Base-by-base conservation (phyloP, 345 rosid genomes). In the Aquilaria malaccensis region DNA sequence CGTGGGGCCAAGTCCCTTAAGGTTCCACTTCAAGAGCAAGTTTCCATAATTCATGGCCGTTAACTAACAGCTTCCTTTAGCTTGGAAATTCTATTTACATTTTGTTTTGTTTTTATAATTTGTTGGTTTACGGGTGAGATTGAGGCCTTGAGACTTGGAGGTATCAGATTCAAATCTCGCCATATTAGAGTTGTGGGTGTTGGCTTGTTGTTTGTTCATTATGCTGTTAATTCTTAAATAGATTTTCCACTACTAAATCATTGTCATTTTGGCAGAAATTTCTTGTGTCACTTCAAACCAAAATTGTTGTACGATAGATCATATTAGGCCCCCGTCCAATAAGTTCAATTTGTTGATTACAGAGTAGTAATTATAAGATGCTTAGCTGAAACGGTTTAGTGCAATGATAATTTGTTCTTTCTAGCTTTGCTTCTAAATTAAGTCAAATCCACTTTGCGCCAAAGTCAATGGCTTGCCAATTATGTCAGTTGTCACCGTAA, bases 401-500 rank as follows among this genome's bases (percentile, higher is more conserved):
- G 45, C 61, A 75, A 74, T 77, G 67, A 79, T 76, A 61, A 14
- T n/a, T 53, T 22, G 5, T 11, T 56, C 52, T 0, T 13, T 51
- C 41, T 52, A 71, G 70, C 77, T 63, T 78, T 66, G 81, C 79
- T 78, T 84, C 76, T 50, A 79, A 71, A 69, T 62, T 59, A 72
- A 72, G 49, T 51, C 70, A 62, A 22, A 32, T 22, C 22, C 22
- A 22, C 22, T 22, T 22, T 22, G 22, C 1, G 22, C 22, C 22
- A 0, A 22, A 22, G 22, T 22, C 22, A 22, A 22, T 22, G 22
- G 22, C 22, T 22, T 22, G 22, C 22, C 22, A 22, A 22, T 22
- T 22, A 22, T 22, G 22, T 22, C 22, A 22, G 22, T 22, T 22
- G 22, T 22, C 22, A 22, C 22, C 22, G 22, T 22, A 22, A 22